phyloP scores from a whole-genome alignment of 306 rosid species.

The Quercus berberidifolia region DNA sequence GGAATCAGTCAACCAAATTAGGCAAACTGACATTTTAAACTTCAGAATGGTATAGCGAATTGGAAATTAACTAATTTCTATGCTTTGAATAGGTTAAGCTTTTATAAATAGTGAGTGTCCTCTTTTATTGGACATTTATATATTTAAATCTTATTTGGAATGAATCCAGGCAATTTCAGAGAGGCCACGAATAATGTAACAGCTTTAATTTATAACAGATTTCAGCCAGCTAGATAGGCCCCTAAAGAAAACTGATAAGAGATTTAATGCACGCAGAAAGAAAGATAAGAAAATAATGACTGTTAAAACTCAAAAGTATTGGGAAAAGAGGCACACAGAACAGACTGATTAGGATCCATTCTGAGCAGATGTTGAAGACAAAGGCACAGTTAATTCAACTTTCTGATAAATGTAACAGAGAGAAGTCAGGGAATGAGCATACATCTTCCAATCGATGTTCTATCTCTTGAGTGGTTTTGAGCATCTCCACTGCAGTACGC shows the following conservation, averaged over 20 bases:
- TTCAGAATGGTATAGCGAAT: too few species aligned
- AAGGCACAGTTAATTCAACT: not conserved
- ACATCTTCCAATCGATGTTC: slow-evolving; percentile 61
- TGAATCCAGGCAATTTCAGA: not conserved
- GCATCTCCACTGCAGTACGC: slow-evolving; percentile 69
- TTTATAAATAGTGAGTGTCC: too few species aligned
- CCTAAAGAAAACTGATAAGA: not conserved
- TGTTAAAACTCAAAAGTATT: not conserved
- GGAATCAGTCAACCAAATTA: too few species aligned
- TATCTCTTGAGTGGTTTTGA: slow-evolving; percentile 76
- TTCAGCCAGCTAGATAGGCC: not conserved
- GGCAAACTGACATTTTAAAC: too few species aligned
- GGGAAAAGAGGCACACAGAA: not conserved
- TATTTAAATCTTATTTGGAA: not conserved
- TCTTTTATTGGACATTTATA: not conserved
- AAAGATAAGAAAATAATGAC: not conserved
- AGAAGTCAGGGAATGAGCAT: slow-evolving; percentile 23
- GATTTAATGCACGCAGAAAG: not conserved
- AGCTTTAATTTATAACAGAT: not conserved
- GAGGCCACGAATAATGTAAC: not conserved
- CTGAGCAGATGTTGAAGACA: not conserved
- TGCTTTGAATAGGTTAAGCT: too few species aligned
- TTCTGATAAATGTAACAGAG: not conserved
- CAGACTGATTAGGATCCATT: not conserved
- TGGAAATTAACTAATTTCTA: too few species aligned